Percentiles rank a stretch among this genome's conserved stretches.
Evolutionary conservation across 768 basidiomycete species (phyloP).

Genomic region (Russula lepida): DNA sequence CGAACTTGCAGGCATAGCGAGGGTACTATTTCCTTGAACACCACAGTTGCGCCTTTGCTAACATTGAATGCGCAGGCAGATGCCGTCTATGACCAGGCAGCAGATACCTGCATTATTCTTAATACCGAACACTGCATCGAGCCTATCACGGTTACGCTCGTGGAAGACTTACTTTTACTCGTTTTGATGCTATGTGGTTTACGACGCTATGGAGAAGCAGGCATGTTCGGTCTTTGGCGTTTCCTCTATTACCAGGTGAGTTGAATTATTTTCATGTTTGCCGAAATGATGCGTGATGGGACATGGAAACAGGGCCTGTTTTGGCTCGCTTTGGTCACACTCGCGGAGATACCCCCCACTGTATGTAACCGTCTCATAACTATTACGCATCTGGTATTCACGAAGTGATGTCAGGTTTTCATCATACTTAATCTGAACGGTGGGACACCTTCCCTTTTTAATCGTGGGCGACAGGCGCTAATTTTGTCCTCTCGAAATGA

Average conservation of each 20-base stretch:
- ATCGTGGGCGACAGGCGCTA: background rate
- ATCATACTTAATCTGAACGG: slow-evolving; percentile 13
- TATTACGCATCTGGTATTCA: background rate
- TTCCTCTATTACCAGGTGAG: slow-evolving; percentile 14
- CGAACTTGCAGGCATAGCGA: background rate
- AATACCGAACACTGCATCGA: background rate
- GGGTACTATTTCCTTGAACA: background rate
- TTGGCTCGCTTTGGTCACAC: slow-evolving; percentile 13
- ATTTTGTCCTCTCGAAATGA: background rate
- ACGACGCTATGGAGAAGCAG: slow-evolving; percentile 10
- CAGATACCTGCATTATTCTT: background rate
- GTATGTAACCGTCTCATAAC: background rate
- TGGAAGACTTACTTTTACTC: slow-evolving; percentile 9
- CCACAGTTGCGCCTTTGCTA: background rate
- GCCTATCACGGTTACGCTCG: slow-evolving; percentile 7
- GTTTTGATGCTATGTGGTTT: slow-evolving; percentile 11
- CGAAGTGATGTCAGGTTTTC: background rate
- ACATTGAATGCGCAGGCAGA: background rate
- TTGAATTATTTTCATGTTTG: background rate
- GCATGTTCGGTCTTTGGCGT: slow-evolving; percentile 16
- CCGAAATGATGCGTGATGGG: background rate
- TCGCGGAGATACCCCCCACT: slow-evolving; percentile 16
- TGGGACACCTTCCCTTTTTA: background rate
- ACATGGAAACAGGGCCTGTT: slow-evolving; percentile 6
- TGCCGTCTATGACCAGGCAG: background rate